A percentile compares a stretch with the other conserved stretches of the same genome.
Evolutionary conservation across 345 rosid species (phyloP).

Genomic region (Hibiscus tridactylites): DNA sequence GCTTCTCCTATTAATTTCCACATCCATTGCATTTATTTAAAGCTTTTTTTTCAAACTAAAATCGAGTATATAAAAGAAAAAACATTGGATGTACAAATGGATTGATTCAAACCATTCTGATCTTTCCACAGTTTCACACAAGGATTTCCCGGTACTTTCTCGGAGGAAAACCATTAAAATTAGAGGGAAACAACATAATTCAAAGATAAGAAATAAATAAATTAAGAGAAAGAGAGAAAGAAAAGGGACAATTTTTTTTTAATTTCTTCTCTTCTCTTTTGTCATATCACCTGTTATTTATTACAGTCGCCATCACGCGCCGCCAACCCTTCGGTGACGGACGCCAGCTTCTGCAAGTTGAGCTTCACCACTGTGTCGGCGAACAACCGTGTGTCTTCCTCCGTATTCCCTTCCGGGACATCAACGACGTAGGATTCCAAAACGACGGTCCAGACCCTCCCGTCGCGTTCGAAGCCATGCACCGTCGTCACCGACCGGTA

Average conservation of each 20-base stretch:
- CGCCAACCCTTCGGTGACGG: slow-evolving; percentile 19
- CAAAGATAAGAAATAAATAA: neutral
- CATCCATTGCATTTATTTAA: neutral
- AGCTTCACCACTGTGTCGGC: neutral
- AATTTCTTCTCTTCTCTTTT: neutral
- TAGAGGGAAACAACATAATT: neutral
- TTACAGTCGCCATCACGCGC: slow-evolving; percentile 36
- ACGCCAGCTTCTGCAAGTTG: neutral
- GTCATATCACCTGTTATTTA: slow-evolving; percentile 22
- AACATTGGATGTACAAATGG: slow-evolving; percentile 14
- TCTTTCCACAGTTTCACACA: slow-evolving; percentile 3
- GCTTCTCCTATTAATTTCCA: neutral
- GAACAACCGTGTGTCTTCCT: neutral
- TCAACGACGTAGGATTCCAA: neutral
- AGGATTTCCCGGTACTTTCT: slow-evolving; percentile 14
- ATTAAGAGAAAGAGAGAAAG: neutral
- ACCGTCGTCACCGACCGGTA: neutral
- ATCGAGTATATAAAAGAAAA: neutral
- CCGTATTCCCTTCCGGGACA: neutral
- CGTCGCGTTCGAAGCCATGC: neutral
- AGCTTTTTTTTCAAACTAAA: neutral
- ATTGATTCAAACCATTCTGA: slow-evolving; percentile 15
- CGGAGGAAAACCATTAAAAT: neutral
- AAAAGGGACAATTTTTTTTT: neutral
- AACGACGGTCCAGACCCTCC: neutral